Evolutionary conservation across 2,329 filamentous ascomycete genomes (phyloP).

Genomic region (Dothideomycetes sp.): DNA sequence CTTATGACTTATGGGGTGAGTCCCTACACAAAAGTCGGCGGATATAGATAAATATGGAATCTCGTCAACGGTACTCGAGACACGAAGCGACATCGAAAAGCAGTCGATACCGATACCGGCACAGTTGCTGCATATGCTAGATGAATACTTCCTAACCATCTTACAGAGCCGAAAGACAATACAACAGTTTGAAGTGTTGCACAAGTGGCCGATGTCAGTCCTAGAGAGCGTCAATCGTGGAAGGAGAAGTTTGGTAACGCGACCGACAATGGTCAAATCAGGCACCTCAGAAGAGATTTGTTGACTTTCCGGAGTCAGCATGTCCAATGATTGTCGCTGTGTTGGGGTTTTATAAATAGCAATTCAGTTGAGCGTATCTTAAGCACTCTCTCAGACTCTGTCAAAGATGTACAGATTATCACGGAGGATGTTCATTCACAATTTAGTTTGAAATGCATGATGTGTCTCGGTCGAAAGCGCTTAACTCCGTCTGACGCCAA

Average conservation of each 20-base stretch:
- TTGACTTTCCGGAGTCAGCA: not conserved
- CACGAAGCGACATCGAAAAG: not conserved
- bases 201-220: not conserved
- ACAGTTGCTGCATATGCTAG: not conserved
- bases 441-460: no score
- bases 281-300: not conserved
- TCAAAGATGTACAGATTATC: no score
- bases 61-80: not conserved
- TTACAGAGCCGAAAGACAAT: not conserved
- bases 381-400: no score
- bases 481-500: no score
- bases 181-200: not conserved
- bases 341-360: no score
- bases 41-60: not conserved
- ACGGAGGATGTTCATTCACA: no score
- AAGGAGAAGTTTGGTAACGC: not conserved
- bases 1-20: no score
- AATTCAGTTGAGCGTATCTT: no score
- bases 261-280: not conserved
- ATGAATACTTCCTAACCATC: not conserved
- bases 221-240: not conserved
- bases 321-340: no score
- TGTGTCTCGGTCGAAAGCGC: no score
- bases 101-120: not conserved
- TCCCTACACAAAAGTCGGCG: no score